Evolutionary conservation across 2,329 filamentous ascomycete genomes (phyloP).

Genomic region (Chrysoporthe deuterocubensis): DNA sequence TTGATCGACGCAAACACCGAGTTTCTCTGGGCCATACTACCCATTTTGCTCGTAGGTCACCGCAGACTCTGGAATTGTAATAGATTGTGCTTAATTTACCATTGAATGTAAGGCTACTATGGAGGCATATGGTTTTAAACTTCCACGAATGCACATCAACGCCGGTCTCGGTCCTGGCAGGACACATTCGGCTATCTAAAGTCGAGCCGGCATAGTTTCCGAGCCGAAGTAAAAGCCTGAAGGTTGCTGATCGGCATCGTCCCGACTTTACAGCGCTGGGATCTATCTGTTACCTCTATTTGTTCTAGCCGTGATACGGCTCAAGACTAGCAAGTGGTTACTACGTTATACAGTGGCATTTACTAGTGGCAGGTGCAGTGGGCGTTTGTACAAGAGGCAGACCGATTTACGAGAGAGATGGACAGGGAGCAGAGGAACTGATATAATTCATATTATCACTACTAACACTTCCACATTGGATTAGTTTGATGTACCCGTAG

Average conservation of each 20-base stretch:
- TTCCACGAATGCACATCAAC: neutral
- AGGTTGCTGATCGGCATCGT: neutral
- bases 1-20: slow-evolving; percentile 19
- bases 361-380: neutral
- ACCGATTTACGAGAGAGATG: neutral
- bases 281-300: neutral
- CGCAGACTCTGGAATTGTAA: neutral
- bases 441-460: neutral
- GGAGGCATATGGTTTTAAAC: neutral
- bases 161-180: neutral
- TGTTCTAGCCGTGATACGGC: neutral
- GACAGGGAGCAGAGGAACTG: neutral
- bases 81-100: neutral
- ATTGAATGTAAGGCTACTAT: neutral
- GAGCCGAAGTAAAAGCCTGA: neutral
- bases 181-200: neutral
- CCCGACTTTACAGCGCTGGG: neutral
- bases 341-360: neutral
- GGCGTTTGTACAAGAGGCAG: neutral
- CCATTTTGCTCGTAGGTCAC: neutral
- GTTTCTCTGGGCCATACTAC: neutral
- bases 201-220: neutral
- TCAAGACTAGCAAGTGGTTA: neutral
- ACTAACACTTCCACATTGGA: no score
- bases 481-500: slow-evolving; percentile 14